Evolutionary conservation across 2,329 filamentous ascomycete species (phyloP).

Genomic region (Claviceps lovelessii): DNA sequence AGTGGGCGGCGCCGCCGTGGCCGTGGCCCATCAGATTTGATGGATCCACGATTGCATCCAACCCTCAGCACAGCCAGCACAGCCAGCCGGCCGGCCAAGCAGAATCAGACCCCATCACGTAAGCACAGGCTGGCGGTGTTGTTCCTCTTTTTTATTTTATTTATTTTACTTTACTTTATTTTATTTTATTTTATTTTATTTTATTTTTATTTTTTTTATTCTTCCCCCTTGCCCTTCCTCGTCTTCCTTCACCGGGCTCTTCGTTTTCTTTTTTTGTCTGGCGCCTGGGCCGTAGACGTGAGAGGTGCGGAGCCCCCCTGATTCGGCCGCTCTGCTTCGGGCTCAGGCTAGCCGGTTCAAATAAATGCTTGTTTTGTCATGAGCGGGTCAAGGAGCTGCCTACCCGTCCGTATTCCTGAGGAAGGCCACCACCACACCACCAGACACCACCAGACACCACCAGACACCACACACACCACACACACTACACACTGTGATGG

Average conservation of each 20-base stretch:
- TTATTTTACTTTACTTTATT: too few relatives aligned
- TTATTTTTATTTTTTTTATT: too few relatives aligned
- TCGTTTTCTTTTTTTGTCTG: background rate
- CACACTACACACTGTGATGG: too few relatives aligned
- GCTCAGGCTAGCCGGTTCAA: background rate
- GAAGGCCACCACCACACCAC: background rate
- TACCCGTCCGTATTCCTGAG: background rate
- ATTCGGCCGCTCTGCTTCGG: background rate
- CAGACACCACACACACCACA: too few relatives aligned
- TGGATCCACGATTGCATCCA: background rate
- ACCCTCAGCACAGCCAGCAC: too few relatives aligned
- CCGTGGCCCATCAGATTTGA: background rate
- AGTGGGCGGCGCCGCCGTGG: background rate
- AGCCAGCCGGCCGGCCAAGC: too few relatives aligned
- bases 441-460: background rate
- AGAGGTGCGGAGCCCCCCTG: background rate
- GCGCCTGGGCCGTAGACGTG: background rate
- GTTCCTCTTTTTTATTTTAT: background rate
- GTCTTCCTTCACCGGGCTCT: too few relatives aligned
- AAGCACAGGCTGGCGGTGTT: background rate
- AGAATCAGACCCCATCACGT: too few relatives aligned
- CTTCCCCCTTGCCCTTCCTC: too few relatives aligned
- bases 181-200: too few relatives aligned
- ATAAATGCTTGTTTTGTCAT: too few relatives aligned
- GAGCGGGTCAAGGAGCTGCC: background rate